Evolutionary conservation across 371 early-diverging fungal genomes (phyloP), one percentile per base, ranked within the genome.

Genomic region (Saksenaea vasiformis): DNA sequence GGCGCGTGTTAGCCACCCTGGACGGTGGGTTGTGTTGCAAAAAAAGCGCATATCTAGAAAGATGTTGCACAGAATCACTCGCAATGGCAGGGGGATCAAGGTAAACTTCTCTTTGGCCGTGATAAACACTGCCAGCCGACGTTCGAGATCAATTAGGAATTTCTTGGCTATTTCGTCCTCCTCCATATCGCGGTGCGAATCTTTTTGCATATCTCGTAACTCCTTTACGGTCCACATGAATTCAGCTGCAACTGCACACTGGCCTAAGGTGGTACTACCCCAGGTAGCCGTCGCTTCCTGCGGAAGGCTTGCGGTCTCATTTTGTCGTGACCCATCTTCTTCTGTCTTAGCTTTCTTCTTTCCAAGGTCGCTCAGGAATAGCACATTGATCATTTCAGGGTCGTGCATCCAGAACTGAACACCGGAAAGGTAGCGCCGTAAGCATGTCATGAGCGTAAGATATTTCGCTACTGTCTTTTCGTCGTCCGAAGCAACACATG

Each of bases 401-500:
- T 88, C 89, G n/a, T 79, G 77, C 87, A 88, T 87, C 73, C 83
- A 88, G 31, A 85, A 68, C 57, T 87, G 85, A 17, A 88, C 85
- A 5, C 83, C 78, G 10, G 78, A 70, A 39, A 88, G 65, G 51
- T 88, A 85, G 9, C 71, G 71, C 14, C 80, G 76, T 9, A 88
- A 58, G 24, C 78, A 77, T 0, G 79, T 69, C 0, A 88, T 77
- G 4, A 87, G 44, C 26, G 71, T 72, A 9, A 88, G 72, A 22
- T 75, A 64, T 3, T 72, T 64, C 0, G 77, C 64, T 3, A 88
- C 80, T 34, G 78, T 82, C 0, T 74, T 71, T 17, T 84, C 79
- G 7, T 85, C 79, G 43, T 85, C 77, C 0, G 86, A 84, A 0
- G 87, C 85, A 11, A 84, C 86, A 61, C 89, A 88, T 0, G 87